These are phyloP conservation scores for Coelastrella sp. DNA, from an alignment of 139 green algal genomes.

Conservation along the genomic window DNA sequence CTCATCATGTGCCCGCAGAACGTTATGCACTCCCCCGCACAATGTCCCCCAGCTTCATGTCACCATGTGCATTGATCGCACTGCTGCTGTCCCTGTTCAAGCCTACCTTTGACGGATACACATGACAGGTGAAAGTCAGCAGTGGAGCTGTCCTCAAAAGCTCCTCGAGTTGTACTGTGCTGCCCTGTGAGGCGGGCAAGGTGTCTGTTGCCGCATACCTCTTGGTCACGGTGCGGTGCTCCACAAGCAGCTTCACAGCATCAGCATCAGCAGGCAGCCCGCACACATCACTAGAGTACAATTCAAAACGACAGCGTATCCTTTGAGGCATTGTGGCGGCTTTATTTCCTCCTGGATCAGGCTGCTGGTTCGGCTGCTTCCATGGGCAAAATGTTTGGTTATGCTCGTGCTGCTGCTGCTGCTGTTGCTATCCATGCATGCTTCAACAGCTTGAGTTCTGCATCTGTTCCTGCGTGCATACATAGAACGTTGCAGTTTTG, in stretches of 20 bases:
- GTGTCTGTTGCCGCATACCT: slow-evolving; percentile 28
- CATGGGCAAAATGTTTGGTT: no score
- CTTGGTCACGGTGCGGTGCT: slow-evolving; percentile 1
- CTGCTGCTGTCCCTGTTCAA: background rate
- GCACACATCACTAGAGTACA: background rate
- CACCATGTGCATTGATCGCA: background rate
- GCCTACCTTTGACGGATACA: slow-evolving; percentile 38
- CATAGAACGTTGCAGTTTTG: no score
- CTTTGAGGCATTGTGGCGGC: background rate
- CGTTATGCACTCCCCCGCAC: background rate
- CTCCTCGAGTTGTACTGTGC: background rate
- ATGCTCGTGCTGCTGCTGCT: no score
- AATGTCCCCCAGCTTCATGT: background rate
- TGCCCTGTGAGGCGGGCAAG: background rate
- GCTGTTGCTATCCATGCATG: no score
- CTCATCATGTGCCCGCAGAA: background rate
- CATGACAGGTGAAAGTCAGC: slow-evolving; percentile 33
- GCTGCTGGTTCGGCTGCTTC: background rate
- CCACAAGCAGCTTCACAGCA: background rate
- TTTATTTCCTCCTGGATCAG: background rate
- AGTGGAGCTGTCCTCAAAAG: background rate
- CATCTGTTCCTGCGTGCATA: no score
- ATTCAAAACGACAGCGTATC: slow-evolving; percentile 23
- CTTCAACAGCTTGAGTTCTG: no score
- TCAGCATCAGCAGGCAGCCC: background rate